Evolutionary conservation across 2,329 filamentous ascomycete genomes (phyloP), one percentile per base, ranked within the genome.

Genomic region (Colletotrichum falcatum): DNA sequence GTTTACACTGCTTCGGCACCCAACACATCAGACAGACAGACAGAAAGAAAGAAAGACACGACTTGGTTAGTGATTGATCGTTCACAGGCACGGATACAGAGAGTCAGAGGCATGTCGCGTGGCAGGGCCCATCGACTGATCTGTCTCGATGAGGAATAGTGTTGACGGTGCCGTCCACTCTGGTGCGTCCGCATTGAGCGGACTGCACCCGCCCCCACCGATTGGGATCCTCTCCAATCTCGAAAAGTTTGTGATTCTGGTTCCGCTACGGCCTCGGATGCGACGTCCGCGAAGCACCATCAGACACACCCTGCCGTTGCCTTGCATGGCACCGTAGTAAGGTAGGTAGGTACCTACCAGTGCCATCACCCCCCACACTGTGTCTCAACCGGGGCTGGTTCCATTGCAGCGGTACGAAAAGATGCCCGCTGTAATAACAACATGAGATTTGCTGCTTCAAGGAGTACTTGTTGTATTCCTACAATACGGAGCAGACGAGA

Each of bases 241-340:
- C 61, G 61, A 51, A 58, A 58, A 67, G 63, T 67, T 62, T 44
- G 58, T 70, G 58, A 62, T 67, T 39, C 37, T 66, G 51, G 62
- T 44, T 59, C 67, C 67, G 56, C 67, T 23, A 62, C 67, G 56
- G 67, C 48, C 56, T 61, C 56, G 63, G 63, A 70, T 58, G 37
- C 18, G 51, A 14, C 46, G 63, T 67, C 67, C 63, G 67, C 55
- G 56, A 58, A 44, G 63, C 64, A 58, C 58, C 58, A 58, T 46
- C 44, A 53, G 61, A 46, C 33, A 2, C 37, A 59, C 63, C 67
- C 58, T 70, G 56, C 18, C 42, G 33, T 12, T 39, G 20, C 8
- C 42, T 2, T 48, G 44, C 44, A 48, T 49, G 44, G 59, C 3
- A 28, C n/a, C 35, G 46, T 51, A 14, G 33, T 8, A 42, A 37